These are phyloP conservation scores for Picochlorum sp. DNA, from an alignment of 139 green algal genomes.

Conservation along the genomic window DNA sequence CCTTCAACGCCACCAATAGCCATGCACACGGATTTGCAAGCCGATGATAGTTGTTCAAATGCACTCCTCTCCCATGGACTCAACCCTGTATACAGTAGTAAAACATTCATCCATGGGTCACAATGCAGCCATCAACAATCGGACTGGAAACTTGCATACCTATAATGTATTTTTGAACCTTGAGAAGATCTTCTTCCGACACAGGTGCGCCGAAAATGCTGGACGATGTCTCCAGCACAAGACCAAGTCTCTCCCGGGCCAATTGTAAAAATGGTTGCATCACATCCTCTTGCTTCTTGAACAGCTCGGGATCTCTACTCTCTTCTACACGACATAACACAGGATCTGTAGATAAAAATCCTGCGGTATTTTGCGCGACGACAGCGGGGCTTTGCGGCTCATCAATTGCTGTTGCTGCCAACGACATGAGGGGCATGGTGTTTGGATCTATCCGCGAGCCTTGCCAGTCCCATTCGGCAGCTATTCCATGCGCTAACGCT, in stretches of 20 bases:
- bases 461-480: constrained; percentile 90
- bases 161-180: constrained; percentile 32
- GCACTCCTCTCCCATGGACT: constrained; percentile 68
- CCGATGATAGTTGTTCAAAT: constrained; percentile 55
- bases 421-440: constrained; percentile 91
- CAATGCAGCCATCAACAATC: too few relatives aligned
- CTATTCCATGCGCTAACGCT: constrained; percentile 69
- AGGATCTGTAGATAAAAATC: constrained; percentile 79
- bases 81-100: constrained; percentile 16
- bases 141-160: constrained; percentile 16
- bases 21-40: constrained; percentile 78
- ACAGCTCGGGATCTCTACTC: constrained; percentile 12
- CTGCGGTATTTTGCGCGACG: constrained; percentile 70
- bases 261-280: constrained; percentile 62
- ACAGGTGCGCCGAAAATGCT: constrained; percentile 59
- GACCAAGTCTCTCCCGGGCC: constrained; percentile 40
- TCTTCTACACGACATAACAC: constrained; percentile 54
- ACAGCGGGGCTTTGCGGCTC: constrained; percentile 53
- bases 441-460: constrained; percentile 54
- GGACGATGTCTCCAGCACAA: constrained; percentile 33
- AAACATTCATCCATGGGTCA: not conserved
- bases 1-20: constrained; percentile 60
- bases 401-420: constrained; percentile 85
- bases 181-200: constrained; percentile 18
- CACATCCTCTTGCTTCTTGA: constrained; percentile 20